These are phyloP conservation scores for Pseudisothecium myosuroides DNA, from an alignment of 225 moss, liverwort and hornwort species.

Conservation along the genomic window DNA sequence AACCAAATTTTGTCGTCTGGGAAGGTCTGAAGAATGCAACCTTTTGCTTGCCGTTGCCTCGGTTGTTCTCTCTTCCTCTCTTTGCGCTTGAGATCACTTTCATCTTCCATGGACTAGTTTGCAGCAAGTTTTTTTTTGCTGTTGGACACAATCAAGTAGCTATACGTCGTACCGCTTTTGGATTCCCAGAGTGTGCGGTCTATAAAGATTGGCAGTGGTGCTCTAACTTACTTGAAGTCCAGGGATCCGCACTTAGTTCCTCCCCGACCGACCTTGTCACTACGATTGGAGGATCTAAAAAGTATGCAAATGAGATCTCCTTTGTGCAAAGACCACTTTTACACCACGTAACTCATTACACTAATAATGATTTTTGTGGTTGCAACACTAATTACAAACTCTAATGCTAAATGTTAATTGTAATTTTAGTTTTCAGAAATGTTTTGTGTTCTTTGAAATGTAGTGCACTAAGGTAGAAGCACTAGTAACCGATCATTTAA, in stretches of 20 bases:
- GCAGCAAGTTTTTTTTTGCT: background rate
- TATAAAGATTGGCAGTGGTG: background rate
- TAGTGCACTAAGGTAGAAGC: background rate
- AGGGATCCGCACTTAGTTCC: background rate
- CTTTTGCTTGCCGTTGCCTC: background rate
- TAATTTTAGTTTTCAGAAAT: background rate
- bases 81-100: background rate
- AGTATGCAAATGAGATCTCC: background rate
- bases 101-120: background rate
- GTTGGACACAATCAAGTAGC: background rate
- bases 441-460: background rate
- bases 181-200: background rate
- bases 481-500: no score
- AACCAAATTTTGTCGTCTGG: background rate
- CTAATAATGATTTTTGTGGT: background rate
- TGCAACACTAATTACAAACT: background rate
- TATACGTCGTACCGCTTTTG: background rate
- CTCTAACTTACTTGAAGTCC: background rate
- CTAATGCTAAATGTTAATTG: background rate
- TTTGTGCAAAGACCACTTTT: background rate
- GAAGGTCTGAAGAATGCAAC: background rate
- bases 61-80: background rate
- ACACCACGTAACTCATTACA: background rate
- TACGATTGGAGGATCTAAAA: background rate
- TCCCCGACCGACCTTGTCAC: background rate